phyloP scores from a whole-genome alignment of 495 filamentous ascomycete genomes.

The Neurospora pannonica region DNA sequence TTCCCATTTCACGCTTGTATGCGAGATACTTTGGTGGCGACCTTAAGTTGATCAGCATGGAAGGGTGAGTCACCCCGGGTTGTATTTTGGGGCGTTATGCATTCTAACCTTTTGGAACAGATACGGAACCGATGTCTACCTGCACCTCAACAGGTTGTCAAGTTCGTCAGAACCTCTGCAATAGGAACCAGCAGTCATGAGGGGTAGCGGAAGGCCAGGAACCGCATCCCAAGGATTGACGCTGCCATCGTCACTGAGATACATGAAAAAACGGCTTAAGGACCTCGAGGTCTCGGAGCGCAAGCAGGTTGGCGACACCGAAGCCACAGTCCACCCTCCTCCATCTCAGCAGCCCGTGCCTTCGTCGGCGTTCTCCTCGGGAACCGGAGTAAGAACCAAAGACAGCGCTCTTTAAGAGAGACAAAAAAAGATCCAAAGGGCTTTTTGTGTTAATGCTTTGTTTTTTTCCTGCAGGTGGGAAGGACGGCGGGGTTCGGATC shows the following conservation, averaged over 20 bases:
- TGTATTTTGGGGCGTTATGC: neutral
- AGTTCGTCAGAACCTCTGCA: slow-evolving; percentile 94
- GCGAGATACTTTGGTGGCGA: slow-evolving; percentile 97
- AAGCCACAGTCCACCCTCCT: slow-evolving; percentile 47
- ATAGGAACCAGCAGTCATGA: slow-evolving; percentile 98
- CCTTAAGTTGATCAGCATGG: slow-evolving; percentile 97
- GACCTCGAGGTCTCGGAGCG: slow-evolving; percentile 63
- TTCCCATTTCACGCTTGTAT: slow-evolving; percentile 89
- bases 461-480: neutral
- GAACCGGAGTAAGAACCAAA: neutral
- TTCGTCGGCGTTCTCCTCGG: neutral
- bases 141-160: slow-evolving; percentile 90
- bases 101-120: slow-evolving; percentile 32
- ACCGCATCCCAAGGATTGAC: slow-evolving; percentile 81
- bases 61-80: slow-evolving; percentile 59
- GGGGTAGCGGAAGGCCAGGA: slow-evolving; percentile 42
- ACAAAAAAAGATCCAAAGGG: neutral
- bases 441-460: neutral
- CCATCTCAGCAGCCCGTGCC: neutral
- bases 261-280: slow-evolving; percentile 51
- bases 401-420: neutral
- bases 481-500: neutral
- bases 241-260: slow-evolving; percentile 38
- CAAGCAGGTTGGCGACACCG: slow-evolving; percentile 79
- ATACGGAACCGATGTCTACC: slow-evolving; percentile 96